phyloP scores from a whole-genome alignment of 169 alveolate genomes.

The Cryptosporidium viatorum region DNA sequence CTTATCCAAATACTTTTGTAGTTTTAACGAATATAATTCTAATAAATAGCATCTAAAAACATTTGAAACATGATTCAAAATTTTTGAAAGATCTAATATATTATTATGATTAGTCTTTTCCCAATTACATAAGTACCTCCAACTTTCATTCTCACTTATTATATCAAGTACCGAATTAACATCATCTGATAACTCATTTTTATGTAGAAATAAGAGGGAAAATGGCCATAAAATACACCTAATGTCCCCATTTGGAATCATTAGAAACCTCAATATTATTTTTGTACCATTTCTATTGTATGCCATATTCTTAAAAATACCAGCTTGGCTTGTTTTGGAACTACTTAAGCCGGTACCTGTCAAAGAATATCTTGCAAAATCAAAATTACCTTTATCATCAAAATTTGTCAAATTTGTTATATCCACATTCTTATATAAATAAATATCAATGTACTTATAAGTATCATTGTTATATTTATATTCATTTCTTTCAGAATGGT shows the following conservation, averaged over 20 bases:
- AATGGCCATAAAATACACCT: constrained; percentile 68
- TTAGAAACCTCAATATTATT: constrained; percentile 60
- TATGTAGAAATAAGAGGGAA: not conserved
- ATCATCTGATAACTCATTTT: not conserved
- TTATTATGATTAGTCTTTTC: constrained; percentile 4
- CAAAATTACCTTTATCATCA: not conserved
- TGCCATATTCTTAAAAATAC: not conserved
- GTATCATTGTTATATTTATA: constrained; percentile 9
- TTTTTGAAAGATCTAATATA: constrained; percentile 40
- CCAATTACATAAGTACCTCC: constrained; percentile 58
- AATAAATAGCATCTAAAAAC: constrained; percentile 30
- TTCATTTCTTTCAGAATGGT: constrained; percentile 24
- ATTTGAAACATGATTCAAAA: constrained; percentile 52
- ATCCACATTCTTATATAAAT: constrained; percentile 29
- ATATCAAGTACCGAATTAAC: constrained; percentile 12
- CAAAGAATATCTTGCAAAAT: constrained; percentile 12
- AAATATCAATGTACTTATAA: constrained; percentile 46
- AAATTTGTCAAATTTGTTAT: not conserved
- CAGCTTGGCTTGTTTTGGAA: not conserved
- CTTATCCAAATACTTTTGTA: not conserved
- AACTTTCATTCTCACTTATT: constrained; percentile 12
- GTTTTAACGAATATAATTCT: constrained; percentile 27
- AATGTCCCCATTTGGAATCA: constrained; percentile 67
- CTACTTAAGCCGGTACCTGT: not conserved
- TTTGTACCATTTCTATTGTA: not conserved